Evolutionary conservation across 306 rosid species (phyloP).

Genomic region (Dalbergia cultrata): DNA sequence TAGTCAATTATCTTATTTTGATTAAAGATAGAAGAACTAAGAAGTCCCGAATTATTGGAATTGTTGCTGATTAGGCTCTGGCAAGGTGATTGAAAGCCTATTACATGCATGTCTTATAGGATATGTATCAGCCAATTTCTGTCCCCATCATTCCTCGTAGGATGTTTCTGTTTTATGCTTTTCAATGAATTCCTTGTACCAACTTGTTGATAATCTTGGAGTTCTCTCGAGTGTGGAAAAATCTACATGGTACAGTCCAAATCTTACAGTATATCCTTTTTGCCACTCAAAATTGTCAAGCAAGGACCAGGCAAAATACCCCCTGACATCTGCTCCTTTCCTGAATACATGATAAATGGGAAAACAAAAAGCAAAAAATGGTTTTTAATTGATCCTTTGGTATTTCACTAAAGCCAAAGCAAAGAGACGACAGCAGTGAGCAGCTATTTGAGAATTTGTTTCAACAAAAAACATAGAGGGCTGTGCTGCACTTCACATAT

Average conservation of each 20-base stretch:
- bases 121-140: neutral
- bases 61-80: neutral
- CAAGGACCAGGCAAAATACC: constrained; percentile 70
- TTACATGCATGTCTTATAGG: neutral
- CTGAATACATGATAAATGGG: constrained; percentile 28
- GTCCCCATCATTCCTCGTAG: neutral
- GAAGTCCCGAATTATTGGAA: constrained; percentile 1
- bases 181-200: constrained; percentile 59
- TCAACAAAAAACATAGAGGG: too few relatives aligned
- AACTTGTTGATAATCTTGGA: constrained; percentile 58
- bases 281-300: constrained; percentile 68
- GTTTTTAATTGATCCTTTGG: neutral
- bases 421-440: too few relatives aligned
- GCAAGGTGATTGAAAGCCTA: neutral
- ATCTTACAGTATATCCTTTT: constrained; percentile 49
- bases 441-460: too few relatives aligned
- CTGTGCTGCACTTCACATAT: too few relatives aligned
- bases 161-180: constrained; percentile 36
- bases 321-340: constrained; percentile 68
- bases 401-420: too few relatives aligned
- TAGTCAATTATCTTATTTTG: neutral
- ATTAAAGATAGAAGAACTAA: neutral
- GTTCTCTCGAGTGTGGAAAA: constrained; percentile 56
- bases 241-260: constrained; percentile 58
- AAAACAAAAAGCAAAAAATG: neutral